Evolutionary conservation across 192 early-diverging fungal genomes (phyloP), one percentile per base, ranked within the genome.

Genomic region (Umbelopsis isabellina): DNA sequence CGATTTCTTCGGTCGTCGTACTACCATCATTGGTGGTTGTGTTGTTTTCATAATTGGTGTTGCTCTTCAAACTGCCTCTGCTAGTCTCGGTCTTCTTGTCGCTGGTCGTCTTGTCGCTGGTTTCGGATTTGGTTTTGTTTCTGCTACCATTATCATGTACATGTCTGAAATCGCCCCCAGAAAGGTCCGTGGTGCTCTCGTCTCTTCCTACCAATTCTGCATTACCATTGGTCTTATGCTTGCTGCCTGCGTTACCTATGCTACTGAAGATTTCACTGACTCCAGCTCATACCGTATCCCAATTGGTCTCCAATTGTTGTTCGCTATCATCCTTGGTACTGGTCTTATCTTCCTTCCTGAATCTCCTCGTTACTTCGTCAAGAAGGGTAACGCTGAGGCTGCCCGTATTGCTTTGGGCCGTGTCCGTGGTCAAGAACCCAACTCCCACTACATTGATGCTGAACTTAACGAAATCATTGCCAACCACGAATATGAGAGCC

Each of bases 201-300:
- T 92, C 52, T 89, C 91, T 20, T 80, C 93, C 48, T 89, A 94
- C 74, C 95, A 97, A 73, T 90, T 92, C 80, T 90, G 92, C 72
- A 94, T 97, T 75, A 97, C 95, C 66, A 91, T 92, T 82, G 95
- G 89, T 33, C 83, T 88, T 66, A 68, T 84, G 37, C 76, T 91
- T 27, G 80, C 87, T 49, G 87, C 81, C 68, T 51, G 49, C 45
- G 53, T 71, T 58, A 55, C 50, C 33, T 71, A 71, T 58, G 52
- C 53, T 45, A 53, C 69, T 35, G 44, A 52, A 18, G 44, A 55
- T 20, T 21, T 23, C 13, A 16, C 7, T 27, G 53, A 58, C 13
- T 58, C 49, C 23, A 12, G n/a, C 48, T 53, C 48, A 15, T 71
- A 58, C 37, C 85, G 94, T 47, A 77, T 93, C 27, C 92, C 95